Conservation (phyloP, 164 flowering plant genomes). For the Kalanchoe fedtschenkoi region DNA sequence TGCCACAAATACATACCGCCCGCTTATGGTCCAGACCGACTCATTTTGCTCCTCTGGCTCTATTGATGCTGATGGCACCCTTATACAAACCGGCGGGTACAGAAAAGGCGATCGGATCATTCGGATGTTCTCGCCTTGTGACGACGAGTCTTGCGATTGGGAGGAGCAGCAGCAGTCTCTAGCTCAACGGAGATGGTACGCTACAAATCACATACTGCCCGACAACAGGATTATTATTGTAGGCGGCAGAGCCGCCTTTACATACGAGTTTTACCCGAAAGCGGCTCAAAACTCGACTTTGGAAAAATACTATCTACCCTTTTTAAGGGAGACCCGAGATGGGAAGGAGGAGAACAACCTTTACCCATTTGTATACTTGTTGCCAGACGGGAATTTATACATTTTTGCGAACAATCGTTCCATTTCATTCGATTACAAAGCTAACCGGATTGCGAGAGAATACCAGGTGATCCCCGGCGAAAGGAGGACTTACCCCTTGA, state of each 20-base stretch:
- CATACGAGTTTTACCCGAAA: slow-evolving; percentile 47
- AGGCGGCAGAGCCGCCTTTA: slow-evolving; percentile 45
- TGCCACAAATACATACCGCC: neutral
- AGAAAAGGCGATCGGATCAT: neutral
- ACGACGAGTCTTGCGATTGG: slow-evolving; percentile 39
- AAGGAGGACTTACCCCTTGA: slow-evolving; percentile 44
- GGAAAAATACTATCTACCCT: too few relatives aligned
- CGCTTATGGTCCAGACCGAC: slow-evolving; percentile 3
- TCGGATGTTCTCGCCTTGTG: neutral
- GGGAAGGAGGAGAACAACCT: slow-evolving; percentile 50
- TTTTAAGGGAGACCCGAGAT: too few relatives aligned
- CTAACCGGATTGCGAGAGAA: slow-evolving; percentile 21
- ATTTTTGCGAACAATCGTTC: slow-evolving; percentile 49
- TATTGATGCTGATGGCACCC: slow-evolving; percentile 5
- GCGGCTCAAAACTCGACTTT: slow-evolving; percentile 15
- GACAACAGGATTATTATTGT: slow-evolving; percentile 39
- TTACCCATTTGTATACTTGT: slow-evolving; percentile 44
- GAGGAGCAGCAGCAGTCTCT: slow-evolving; percentile 25
- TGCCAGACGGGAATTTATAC: slow-evolving; percentile 53
- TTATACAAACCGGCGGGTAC: slow-evolving; percentile 5
- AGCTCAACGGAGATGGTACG: slow-evolving; percentile 39
- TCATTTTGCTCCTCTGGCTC: slow-evolving; percentile 6
- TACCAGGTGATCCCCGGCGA: slow-evolving; percentile 33
- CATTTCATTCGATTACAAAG: slow-evolving; percentile 28
- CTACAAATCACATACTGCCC: slow-evolving; percentile 42